These are phyloP conservation scores for Cutaneotrichosporon sp. DNA, from an alignment of 1,284 basidiomycete genomes.

Conservation along the genomic window DNA sequence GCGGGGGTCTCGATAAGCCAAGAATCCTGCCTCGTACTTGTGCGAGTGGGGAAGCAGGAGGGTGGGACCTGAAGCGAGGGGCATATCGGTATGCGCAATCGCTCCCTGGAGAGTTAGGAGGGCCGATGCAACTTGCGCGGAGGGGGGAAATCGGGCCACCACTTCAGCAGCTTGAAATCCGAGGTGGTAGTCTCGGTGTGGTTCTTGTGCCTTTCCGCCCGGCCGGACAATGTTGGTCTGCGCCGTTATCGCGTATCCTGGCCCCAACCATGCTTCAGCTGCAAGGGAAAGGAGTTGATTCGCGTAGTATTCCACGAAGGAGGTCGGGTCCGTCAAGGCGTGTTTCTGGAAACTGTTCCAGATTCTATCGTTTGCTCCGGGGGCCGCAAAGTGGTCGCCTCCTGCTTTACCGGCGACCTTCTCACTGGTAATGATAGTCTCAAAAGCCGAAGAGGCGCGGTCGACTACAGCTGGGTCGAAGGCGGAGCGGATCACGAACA, in stretches of 20 bases:
- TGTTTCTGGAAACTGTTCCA: constrained; percentile 30
- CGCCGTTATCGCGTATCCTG: constrained; percentile 25
- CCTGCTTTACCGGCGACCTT: background rate
- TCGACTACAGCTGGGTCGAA: constrained; percentile 4
- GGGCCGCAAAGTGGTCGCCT: constrained; percentile 27
- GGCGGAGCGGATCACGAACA: constrained; percentile 15
- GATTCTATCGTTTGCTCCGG: constrained; percentile 24
- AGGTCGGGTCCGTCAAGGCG: constrained; percentile 10
- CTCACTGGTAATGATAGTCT: constrained; percentile 5
- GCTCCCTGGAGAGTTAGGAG: constrained; percentile 29
- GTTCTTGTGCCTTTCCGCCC: constrained; percentile 23
- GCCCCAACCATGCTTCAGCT: constrained; percentile 25
- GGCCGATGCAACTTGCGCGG: constrained; percentile 20
- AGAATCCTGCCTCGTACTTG: constrained; percentile 19
- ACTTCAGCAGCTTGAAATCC: constrained; percentile 16
- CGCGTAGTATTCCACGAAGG: constrained; percentile 24
- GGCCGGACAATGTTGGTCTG: constrained; percentile 27
- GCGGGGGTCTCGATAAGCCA: constrained; percentile 13
- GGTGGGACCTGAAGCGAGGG: constrained; percentile 23
- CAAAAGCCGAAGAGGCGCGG: constrained; percentile 6
- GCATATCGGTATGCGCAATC: constrained; percentile 29
- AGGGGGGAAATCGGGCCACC: constrained; percentile 18
- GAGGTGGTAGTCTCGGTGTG: constrained; percentile 28
- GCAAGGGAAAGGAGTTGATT: constrained; percentile 21
- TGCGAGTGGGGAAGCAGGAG: constrained; percentile 27